phyloP scores from a whole-genome alignment of 139 green algal species.

The Coccomyxa sp. region DNA sequence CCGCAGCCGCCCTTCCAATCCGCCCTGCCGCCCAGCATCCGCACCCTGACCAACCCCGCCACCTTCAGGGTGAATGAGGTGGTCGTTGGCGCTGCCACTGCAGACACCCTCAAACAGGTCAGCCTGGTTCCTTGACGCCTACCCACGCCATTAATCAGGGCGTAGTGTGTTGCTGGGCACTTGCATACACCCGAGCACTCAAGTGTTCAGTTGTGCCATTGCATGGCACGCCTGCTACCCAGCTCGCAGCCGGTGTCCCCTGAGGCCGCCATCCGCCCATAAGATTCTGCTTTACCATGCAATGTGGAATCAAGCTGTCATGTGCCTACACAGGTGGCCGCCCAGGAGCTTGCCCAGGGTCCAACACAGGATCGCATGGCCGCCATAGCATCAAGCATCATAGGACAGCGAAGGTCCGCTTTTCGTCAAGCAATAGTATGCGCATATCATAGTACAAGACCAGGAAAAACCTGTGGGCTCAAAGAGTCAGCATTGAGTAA shows the following conservation, averaged over 20 bases:
- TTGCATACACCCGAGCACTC: too few relatives aligned
- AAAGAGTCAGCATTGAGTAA: too few relatives aligned
- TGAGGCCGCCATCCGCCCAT: too few relatives aligned
- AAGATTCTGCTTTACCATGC: neutral
- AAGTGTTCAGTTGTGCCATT: too few relatives aligned
- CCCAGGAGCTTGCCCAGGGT: neutral
- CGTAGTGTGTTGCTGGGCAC: too few relatives aligned
- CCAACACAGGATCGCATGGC: constrained; percentile 58
- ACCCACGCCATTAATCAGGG: too few relatives aligned
- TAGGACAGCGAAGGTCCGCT: constrained; percentile 62
- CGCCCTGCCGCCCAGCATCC: constrained; percentile 5
- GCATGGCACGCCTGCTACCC: too few relatives aligned
- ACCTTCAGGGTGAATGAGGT: constrained; percentile 29
- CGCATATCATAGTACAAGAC: too few relatives aligned
- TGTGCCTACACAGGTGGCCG: neutral
- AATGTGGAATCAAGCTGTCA: neutral
- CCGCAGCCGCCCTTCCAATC: constrained; percentile 58
- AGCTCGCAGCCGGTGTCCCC: too few relatives aligned
- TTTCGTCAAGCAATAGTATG: too few relatives aligned
- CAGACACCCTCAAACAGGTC: constrained; percentile 53
- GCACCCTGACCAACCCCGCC: constrained; percentile 48
- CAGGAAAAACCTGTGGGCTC: neutral
- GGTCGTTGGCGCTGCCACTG: constrained; percentile 32
- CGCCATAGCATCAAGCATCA: constrained; percentile 67
- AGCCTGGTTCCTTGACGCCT: too few relatives aligned